phyloP scores from a whole-genome alignment of 179 eudicot species.

The Corrigiola litoralis region DNA sequence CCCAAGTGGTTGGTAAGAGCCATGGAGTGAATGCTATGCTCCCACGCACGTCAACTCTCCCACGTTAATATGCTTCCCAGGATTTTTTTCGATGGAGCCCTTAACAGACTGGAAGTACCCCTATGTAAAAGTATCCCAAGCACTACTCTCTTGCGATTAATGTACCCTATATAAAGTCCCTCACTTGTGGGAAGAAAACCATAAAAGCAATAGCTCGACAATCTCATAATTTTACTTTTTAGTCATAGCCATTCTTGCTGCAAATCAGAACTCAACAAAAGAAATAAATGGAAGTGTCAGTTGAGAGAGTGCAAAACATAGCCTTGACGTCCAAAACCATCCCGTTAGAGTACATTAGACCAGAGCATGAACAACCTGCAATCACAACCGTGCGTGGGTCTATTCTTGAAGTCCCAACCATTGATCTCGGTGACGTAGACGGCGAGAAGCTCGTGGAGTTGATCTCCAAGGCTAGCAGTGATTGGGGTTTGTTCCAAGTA shows the following conservation, averaged over 20 bases:
- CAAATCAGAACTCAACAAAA: background rate
- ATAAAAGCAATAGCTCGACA: too few relatives aligned
- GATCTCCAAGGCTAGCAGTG: constrained; percentile 38
- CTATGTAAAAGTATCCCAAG: too few relatives aligned
- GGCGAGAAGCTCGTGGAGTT: constrained; percentile 23
- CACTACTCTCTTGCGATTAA: too few relatives aligned
- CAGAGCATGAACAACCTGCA: constrained; percentile 62
- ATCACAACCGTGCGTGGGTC: constrained; percentile 51
- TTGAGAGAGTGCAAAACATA: constrained; percentile 61
- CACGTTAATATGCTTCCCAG: too few relatives aligned
- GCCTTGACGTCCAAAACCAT: constrained; percentile 40
- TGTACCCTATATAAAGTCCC: too few relatives aligned
- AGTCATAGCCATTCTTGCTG: background rate
- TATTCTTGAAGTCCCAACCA: constrained; percentile 52
- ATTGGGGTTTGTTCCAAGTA: constrained; percentile 74
- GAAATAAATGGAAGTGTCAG: constrained; percentile 41
- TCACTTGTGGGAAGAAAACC: too few relatives aligned
- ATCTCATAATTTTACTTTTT: background rate
- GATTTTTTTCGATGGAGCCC: too few relatives aligned
- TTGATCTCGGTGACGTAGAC: constrained; percentile 33
- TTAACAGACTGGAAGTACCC: too few relatives aligned
- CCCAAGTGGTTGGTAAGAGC: background rate
- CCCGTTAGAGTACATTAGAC: constrained; percentile 51
- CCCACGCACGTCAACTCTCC: constrained; percentile 7
- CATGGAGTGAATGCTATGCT: constrained; percentile 2